phyloP scores from a whole-genome alignment of 2,329 filamentous ascomycete genomes.

The Paracoccidioides lutzii region DNA sequence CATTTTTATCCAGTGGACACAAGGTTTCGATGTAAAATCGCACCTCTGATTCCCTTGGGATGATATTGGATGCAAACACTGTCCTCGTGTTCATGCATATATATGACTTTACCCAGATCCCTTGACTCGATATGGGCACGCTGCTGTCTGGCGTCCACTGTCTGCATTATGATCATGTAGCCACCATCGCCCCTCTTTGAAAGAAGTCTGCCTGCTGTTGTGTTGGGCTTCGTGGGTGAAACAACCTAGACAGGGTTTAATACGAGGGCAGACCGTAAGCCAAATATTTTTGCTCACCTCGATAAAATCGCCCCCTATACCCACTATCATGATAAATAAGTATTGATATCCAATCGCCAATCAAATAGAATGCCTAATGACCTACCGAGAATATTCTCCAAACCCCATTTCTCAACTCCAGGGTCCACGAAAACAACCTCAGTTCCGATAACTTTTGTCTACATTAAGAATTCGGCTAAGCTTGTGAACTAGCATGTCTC shows the following conservation, averaged over 20 bases:
- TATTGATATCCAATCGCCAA: not conserved
- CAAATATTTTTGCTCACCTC: conserved; percentile 19
- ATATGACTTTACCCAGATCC: conserved; percentile 27
- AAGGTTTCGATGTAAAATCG: not conserved
- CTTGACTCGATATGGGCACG: conserved; percentile 26
- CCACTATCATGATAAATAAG: conserved; percentile 18
- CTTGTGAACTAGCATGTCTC: not conserved
- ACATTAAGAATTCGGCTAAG: not conserved
- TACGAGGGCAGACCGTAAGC: not conserved
- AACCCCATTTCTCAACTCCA: conserved; percentile 26
- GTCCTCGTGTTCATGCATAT: conserved; percentile 22
- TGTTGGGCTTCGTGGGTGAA: conserved; percentile 25
- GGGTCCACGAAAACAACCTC: conserved; percentile 30
- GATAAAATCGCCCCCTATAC: conserved; percentile 33
- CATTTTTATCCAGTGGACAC: not conserved
- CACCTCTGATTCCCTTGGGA: conserved; percentile 30
- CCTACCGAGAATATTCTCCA: conserved; percentile 30
- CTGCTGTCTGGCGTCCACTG: conserved; percentile 25
- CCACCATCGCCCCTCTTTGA: conserved; percentile 33
- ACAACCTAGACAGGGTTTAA: conserved; percentile 17
- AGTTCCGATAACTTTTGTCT: conserved; percentile 25
- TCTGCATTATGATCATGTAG: conserved; percentile 40
- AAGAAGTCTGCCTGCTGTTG: conserved; percentile 31
- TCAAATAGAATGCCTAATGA: not conserved
- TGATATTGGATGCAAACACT: conserved; percentile 32